Evolutionary conservation across 129 eudicot species (phyloP), one percentile per base, ranked within the genome.

Genomic region (Chrysanthemum lavandulifolium): DNA sequence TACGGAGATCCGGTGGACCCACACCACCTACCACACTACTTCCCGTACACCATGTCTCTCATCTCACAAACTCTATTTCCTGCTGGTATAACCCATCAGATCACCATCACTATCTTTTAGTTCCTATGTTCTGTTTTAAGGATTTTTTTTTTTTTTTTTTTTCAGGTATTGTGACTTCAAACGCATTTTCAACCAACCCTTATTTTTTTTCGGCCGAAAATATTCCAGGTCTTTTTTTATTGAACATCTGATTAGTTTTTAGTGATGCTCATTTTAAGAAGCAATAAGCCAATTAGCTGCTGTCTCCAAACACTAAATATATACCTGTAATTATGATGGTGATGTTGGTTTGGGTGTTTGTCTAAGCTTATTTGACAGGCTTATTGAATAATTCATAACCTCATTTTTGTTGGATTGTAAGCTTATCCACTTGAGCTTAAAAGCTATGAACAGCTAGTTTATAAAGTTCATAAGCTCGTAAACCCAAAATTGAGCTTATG

Each of bases 151-250:
- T 23, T 45, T 8, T 54, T 16, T 58, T 13, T 14, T 10, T 25
- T n/a, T 74, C 78, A 90, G 97, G 96, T 91, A 92, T 47, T 92
- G 98, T 51, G 98, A 92, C 82, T 77, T 80, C 75, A 92, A 75
- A 75, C 83, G 9, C 84, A 8, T 84, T 18, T 82, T 92, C n/a
- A 92, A 92, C 61, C 78, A 89, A 60, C 87, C 90, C 0, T 65
- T 92, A 13, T 92, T 83, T 72, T 85, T 76, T 47, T 82, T 85
- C 53, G 98, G 98, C n/a, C 87, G 82, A 19, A 83, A 72, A 66
- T 49, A 89, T 76, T 68, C 84, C 77, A 92, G 96, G 98, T 89
- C 13, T 45, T 10, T 15, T 47, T 15, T 47, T 29, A 12, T 8
- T 57, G 4, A 12, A 18, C 10, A 10, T 57, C 6, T 57, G 0